phyloP scores from a whole-genome alignment of 257 asterid species.

The Solanum ossicruentum region DNA sequence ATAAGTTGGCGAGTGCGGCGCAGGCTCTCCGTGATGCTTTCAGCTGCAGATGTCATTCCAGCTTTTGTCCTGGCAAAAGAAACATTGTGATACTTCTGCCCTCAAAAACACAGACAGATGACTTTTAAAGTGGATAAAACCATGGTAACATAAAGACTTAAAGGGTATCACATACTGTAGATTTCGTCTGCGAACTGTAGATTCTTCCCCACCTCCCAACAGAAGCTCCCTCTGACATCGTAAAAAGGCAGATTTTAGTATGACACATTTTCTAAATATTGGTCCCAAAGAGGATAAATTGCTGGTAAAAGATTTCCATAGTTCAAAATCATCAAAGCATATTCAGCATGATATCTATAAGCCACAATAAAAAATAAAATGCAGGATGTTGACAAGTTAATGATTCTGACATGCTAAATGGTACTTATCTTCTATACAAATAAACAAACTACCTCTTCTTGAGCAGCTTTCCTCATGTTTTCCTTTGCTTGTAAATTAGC shows the following conservation, averaged over 20 bases:
- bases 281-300: not conserved
- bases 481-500: constrained; percentile 89
- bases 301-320: not conserved
- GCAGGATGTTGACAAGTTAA: not conserved
- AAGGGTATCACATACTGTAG: constrained; percentile 46
- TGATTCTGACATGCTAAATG: not conserved
- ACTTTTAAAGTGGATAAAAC: not conserved
- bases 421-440: not conserved
- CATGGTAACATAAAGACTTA: not conserved
- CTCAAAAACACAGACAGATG: not conserved
- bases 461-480: constrained; percentile 71
- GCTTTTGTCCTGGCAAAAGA: constrained; percentile 60
- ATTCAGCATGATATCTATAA: not conserved
- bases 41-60: constrained; percentile 98
- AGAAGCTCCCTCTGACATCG: constrained; percentile 74
- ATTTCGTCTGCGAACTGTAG: constrained; percentile 79
- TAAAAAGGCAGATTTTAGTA: constrained; percentile 3
- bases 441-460: constrained; percentile 53
- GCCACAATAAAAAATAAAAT: not conserved
- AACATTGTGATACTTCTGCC: not conserved
- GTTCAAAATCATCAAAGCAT: not conserved
- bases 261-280: not conserved
- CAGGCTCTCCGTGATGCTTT: constrained; percentile 90
- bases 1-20: constrained; percentile 90
- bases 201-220: constrained; percentile 95